These are phyloP conservation scores for Peronospora farinosa DNA, from an alignment of 352 stramenopile species.

Conservation along the genomic window DNA sequence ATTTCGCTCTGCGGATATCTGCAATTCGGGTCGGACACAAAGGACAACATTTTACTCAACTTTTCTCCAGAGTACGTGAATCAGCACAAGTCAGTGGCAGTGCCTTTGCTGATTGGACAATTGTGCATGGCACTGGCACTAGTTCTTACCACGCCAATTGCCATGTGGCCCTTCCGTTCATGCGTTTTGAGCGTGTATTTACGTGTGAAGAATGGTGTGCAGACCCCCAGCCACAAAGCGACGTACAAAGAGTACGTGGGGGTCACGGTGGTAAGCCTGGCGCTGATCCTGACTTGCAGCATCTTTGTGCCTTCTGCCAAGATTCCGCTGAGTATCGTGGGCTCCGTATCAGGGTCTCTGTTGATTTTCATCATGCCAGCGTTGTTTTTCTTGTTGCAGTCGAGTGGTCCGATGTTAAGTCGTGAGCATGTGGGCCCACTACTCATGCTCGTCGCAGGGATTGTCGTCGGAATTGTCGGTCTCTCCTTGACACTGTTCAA, in stretches of 20 bases:
- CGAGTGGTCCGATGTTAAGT: constrained; percentile 34
- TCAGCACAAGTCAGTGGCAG: constrained; percentile 32
- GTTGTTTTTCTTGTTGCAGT: constrained; percentile 70
- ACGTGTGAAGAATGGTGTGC: constrained; percentile 56
- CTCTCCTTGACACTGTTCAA: constrained; percentile 42
- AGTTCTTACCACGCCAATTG: constrained; percentile 58
- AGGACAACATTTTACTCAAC: constrained; percentile 76
- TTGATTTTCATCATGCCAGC: constrained; percentile 80
- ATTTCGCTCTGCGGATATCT: constrained; percentile 69
- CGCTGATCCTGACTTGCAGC: constrained; percentile 60
- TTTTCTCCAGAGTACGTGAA: constrained; percentile 59
- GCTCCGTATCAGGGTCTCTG: constrained; percentile 65
- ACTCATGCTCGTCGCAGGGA: constrained; percentile 48
- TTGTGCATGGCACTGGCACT: constrained; percentile 61
- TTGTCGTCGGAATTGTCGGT: constrained; percentile 38
- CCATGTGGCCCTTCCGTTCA: constrained; percentile 75
- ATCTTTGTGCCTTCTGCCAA: constrained; percentile 76
- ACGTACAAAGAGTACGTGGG: constrained; percentile 37
- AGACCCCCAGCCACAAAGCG: constrained; percentile 57
- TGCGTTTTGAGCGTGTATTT: constrained; percentile 65
- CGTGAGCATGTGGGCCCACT: constrained; percentile 41
- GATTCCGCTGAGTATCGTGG: constrained; percentile 73
- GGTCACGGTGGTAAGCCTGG: constrained; percentile 46
- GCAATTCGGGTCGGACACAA: constrained; percentile 52
- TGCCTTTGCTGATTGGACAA: constrained; percentile 51